Conservation (phyloP, 1,139 yeast species). For the Nadsonia commutata region DNA sequence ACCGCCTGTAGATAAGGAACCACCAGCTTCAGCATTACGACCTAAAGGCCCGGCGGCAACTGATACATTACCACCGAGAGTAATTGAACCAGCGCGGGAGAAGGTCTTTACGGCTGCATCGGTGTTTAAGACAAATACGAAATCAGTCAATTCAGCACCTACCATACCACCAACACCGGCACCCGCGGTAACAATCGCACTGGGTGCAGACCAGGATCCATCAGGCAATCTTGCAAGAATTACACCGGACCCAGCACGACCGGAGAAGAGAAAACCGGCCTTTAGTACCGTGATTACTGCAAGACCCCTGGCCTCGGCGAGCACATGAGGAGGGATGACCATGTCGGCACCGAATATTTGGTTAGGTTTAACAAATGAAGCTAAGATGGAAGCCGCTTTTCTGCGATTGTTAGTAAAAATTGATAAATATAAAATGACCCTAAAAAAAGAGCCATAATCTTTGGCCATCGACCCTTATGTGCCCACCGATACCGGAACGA, state of each 20-base stretch:
- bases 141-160: constrained; percentile 93
- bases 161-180: constrained; percentile 98
- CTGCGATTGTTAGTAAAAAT: too few relatives aligned
- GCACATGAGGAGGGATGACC: constrained; percentile 78
- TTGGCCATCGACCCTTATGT: too few relatives aligned
- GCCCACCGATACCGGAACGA: too few relatives aligned
- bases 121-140: constrained; percentile 81
- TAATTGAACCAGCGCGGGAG: constrained; percentile 87
- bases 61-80: constrained; percentile 88
- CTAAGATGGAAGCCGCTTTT: constrained; percentile 87
- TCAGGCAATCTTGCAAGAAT: constrained; percentile 89
- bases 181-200: constrained; percentile 91
- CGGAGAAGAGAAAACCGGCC: constrained; percentile 92
- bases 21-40: constrained; percentile 96
- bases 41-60: constrained; percentile 99
- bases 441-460: too few relatives aligned
- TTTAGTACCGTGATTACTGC: constrained; percentile 88
- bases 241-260: constrained; percentile 95
- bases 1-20: constrained; percentile 75
- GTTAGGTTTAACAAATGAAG: constrained; percentile 90
- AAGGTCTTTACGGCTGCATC: constrained; percentile 84
- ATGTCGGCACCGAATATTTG: constrained; percentile 79
- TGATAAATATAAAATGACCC: constrained; percentile 3
- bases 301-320: constrained; percentile 83
- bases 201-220: constrained; percentile 96